phyloP scores from a whole-genome alignment of 805 yeast genomes.

The Peterozyma toletana region DNA sequence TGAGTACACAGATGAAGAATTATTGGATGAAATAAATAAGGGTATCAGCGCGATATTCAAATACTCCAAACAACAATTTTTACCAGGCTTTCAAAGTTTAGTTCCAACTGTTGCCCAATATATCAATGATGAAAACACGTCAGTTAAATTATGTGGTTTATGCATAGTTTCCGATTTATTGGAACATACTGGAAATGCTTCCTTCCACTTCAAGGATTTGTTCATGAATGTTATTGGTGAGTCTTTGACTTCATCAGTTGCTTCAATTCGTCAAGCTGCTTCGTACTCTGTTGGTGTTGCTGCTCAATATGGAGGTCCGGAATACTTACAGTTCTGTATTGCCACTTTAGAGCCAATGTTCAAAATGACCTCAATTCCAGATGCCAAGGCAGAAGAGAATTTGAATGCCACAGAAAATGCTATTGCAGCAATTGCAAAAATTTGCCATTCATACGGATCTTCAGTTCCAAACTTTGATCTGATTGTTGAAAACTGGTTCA shows the following conservation, averaged over 20 bases:
- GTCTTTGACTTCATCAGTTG: conserved; percentile 55
- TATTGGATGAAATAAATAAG: conserved; percentile 79
- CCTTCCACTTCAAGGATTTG: conserved; percentile 55
- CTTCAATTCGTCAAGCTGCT: conserved; percentile 81
- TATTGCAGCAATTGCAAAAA: conserved; percentile 75
- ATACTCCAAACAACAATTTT: conserved; percentile 46
- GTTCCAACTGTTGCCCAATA: conserved; percentile 57
- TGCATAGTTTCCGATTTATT: conserved; percentile 75
- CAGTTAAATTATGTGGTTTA: conserved; percentile 69
- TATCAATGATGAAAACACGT: conserved; percentile 59
- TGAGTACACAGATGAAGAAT: conserved; percentile 83
- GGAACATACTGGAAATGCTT: conserved; percentile 69
- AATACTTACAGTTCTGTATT: conserved; percentile 55
- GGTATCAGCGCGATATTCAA: conserved; percentile 67
- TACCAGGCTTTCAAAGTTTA: conserved; percentile 57
- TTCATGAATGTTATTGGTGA: conserved; percentile 62
- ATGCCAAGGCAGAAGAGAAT: conserved; percentile 80
- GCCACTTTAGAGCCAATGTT: conserved; percentile 71
- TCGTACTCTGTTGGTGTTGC: conserved; percentile 79
- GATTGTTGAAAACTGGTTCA: conserved; percentile 70
- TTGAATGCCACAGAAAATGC: conserved; percentile 83
- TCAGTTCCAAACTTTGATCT: conserved; percentile 53
- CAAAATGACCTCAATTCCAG: conserved; percentile 67
- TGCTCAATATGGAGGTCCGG: conserved; percentile 70
- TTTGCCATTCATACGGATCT: conserved; percentile 58